These are phyloP conservation scores for Spergularia azorica DNA, from an alignment of 179 eudicot genomes.

Conservation along the genomic window DNA sequence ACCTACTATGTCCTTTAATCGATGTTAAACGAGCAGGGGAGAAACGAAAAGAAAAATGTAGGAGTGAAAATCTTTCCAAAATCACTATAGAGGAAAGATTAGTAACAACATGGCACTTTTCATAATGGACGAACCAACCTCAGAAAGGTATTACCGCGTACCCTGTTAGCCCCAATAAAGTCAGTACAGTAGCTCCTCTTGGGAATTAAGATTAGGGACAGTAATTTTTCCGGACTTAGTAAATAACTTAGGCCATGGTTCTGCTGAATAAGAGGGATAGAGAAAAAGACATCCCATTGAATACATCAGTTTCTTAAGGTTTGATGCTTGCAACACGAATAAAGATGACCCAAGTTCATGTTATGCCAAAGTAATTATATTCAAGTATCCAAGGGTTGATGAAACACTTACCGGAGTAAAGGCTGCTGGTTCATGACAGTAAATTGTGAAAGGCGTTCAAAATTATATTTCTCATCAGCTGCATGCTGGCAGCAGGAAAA, in stretches of 20 bases:
- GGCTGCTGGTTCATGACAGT: slow-evolving; percentile 94
- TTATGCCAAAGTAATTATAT: neutral
- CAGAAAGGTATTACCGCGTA: neutral
- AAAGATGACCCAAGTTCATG: neutral
- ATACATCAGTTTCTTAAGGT: neutral
- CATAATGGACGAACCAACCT: slow-evolving; percentile 1
- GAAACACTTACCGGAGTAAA: slow-evolving; percentile 60
- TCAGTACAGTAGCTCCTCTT: neutral
- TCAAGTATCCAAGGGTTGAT: neutral
- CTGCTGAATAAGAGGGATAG: neutral
- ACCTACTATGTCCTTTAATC: neutral
- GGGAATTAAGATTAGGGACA: neutral
- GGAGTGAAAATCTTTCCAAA: too few relatives aligned
- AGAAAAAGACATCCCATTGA: neutral
- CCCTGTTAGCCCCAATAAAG: neutral
- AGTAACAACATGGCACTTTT: neutral
- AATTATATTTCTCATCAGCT: slow-evolving; percentile 98
- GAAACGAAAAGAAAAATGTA: too few relatives aligned
- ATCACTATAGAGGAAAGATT: neutral
- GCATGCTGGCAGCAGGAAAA: slow-evolving; percentile 71
- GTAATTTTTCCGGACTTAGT: neutral
- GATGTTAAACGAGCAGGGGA: neutral
- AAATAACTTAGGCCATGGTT: neutral
- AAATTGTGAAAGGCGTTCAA: slow-evolving; percentile 73
- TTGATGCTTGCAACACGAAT: neutral